Evolutionary conservation across 2,329 filamentous ascomycete genomes (phyloP).

Genomic region (Curvularia spicifera): DNA sequence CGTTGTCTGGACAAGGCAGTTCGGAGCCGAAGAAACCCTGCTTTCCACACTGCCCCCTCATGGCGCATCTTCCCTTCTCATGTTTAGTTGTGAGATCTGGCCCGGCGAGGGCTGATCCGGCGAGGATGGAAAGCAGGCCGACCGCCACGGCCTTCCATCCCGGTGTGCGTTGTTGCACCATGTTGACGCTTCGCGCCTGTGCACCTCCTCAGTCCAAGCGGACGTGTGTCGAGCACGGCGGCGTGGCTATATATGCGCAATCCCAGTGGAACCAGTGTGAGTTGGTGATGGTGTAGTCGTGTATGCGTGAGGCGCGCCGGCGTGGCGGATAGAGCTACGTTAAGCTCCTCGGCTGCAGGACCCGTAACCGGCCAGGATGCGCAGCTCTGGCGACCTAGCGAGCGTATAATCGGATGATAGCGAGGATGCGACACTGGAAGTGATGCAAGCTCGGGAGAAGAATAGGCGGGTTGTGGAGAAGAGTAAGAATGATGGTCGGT

Average conservation of each 20-base stretch:
- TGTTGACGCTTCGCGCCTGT: slow-evolving; percentile 20
- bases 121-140: slow-evolving; percentile 39
- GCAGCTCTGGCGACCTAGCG: slow-evolving; percentile 1
- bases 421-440: background rate
- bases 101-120: slow-evolving; percentile 36
- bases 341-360: background rate
- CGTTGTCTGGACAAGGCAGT: slow-evolving; percentile 93
- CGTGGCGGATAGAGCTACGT: slow-evolving; percentile 23
- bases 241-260: background rate
- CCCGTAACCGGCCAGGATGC: background rate
- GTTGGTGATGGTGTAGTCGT: slow-evolving; percentile 3
- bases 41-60: slow-evolving; percentile 90
- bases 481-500: slow-evolving; percentile 6
- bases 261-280: background rate
- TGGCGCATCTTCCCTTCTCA: slow-evolving; percentile 86
- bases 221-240: background rate
- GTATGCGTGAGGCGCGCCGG: slow-evolving; percentile 14
- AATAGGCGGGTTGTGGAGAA: background rate
- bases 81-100: slow-evolving; percentile 63
- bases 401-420: background rate
- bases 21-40: slow-evolving; percentile 88
- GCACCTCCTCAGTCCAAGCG: slow-evolving; percentile 13
- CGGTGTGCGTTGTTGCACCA: slow-evolving; percentile 32
- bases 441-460: background rate
- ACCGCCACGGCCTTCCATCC: slow-evolving; percentile 35